Evolutionary conservation across 1,139 yeast genomes (phyloP), one percentile per base, ranked within the genome.

Genomic region (Candida sp.): DNA sequence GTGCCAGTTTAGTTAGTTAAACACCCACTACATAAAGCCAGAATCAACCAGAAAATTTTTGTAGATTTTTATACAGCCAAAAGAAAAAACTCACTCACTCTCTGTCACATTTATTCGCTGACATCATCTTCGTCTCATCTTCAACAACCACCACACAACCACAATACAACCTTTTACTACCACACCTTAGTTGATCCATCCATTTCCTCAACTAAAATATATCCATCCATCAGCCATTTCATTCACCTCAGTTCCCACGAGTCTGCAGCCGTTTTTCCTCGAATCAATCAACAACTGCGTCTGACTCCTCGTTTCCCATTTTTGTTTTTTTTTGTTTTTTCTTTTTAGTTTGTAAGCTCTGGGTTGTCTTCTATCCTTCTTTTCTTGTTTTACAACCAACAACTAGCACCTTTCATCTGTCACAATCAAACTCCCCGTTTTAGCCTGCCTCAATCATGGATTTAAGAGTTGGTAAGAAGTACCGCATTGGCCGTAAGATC

Each of bases 391-490:
- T 32, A 28, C 31, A 28, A 28, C 31, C 31, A 28, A 28, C 2
- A 6, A 8, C 9, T 28, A 17, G 17, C 17, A 17, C 17, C 31
- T 28, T 6, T 28, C 31, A 28, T 28, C 31, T 28, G 31, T 28
- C 31, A 28, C 39, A 33, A 23, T 39, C 42, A 39, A 34, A 1
- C 17, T 17, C 17, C 17, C 2, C 17, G 17, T 17, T 17, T 17
- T 2, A 17, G 17, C 2, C 17, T 1, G 2, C 17, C 2, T 7
- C 17, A 38, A 56, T 37, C 51, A 77, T 77, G 81, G 97, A 91
- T 73, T 83, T 92, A 68, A 83, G 98, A 69, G 96, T 94, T 47
- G 98, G 98, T 48, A 90, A 96, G 74, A 94, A 93, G 74, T 94
- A 88, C 73, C 85, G 97, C 54, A 88, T 94, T 63, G 98, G 98